phyloP scores from a whole-genome alignment of 805 yeast species.

The Pachysolen tannophilus region DNA sequence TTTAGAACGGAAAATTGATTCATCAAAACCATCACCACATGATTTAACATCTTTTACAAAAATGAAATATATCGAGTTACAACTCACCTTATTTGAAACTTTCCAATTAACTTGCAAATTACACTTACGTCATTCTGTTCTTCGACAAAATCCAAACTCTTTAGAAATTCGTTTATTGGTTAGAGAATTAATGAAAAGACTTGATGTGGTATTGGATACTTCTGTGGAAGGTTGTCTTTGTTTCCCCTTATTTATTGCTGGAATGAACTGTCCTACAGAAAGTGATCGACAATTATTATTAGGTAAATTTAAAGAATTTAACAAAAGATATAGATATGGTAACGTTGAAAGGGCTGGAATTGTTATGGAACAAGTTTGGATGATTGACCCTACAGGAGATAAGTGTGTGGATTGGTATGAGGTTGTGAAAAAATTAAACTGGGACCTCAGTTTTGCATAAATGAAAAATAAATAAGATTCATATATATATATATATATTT shows the following conservation, averaged over 20 bases:
- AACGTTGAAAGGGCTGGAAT: slow-evolving; percentile 40
- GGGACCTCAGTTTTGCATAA: slow-evolving; percentile 75
- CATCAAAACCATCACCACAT: slow-evolving; percentile 41
- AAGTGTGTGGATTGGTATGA: slow-evolving; percentile 67
- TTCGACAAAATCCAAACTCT: slow-evolving; percentile 51
- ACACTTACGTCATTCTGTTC: slow-evolving; percentile 58
- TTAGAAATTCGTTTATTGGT: slow-evolving; percentile 55
- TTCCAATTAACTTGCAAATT: slow-evolving; percentile 63
- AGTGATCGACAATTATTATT: slow-evolving; percentile 46
- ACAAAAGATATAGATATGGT: slow-evolving; percentile 59
- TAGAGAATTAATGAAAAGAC: slow-evolving; percentile 42
- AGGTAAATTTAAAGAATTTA: slow-evolving; percentile 44
- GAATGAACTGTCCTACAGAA: slow-evolving; percentile 52
- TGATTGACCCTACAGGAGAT: slow-evolving; percentile 40
- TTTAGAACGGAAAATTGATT: slow-evolving; percentile 41
- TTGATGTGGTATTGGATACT: slow-evolving; percentile 57
- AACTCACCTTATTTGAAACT: slow-evolving; percentile 62
- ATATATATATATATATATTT: not conserved
- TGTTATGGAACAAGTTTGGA: slow-evolving; percentile 43
- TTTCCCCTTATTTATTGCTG: slow-evolving; percentile 74
- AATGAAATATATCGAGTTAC: slow-evolving; percentile 50
- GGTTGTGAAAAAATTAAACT: slow-evolving; percentile 55
- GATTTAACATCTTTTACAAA: slow-evolving; percentile 30
- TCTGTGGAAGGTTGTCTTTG: slow-evolving; percentile 64
- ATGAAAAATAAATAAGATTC: no score